phyloP scores from a whole-genome alignment of 1,284 basidiomycete genomes.

The Chalciporus sp. region DNA sequence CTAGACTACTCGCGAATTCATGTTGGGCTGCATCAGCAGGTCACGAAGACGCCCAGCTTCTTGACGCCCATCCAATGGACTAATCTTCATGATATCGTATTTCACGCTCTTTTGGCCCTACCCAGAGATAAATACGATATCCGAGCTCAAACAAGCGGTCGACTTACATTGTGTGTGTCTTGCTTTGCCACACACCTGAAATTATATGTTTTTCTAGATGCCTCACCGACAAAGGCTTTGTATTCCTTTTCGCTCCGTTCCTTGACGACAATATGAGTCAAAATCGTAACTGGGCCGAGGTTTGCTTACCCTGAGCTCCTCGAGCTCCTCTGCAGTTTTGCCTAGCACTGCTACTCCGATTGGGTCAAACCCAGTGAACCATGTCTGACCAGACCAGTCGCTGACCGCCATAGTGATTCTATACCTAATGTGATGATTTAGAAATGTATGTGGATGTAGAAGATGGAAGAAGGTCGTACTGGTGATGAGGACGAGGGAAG shows the following conservation, averaged over 20 bases:
- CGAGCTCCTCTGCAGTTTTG: slow-evolving; percentile 80
- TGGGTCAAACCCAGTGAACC: slow-evolving; percentile 97
- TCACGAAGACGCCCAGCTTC: slow-evolving; percentile 68
- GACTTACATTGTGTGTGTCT: slow-evolving; percentile 81
- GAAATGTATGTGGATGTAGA: neutral
- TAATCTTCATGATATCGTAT: slow-evolving; percentile 77
- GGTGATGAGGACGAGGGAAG: slow-evolving; percentile 76
- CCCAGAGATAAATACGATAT: slow-evolving; percentile 6
- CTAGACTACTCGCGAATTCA: slow-evolving; percentile 34
- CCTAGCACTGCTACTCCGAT: slow-evolving; percentile 80
- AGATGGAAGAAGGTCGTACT: slow-evolving; percentile 52
- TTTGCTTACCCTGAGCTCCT: slow-evolving; percentile 59
- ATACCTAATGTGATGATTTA: slow-evolving; percentile 59
- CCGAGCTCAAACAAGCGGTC: neutral
- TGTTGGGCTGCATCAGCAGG: slow-evolving; percentile 42
- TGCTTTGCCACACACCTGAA: slow-evolving; percentile 89
- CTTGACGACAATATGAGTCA: slow-evolving; percentile 36
- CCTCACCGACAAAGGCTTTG: slow-evolving; percentile 63
- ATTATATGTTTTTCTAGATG: slow-evolving; percentile 75
- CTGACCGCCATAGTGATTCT: slow-evolving; percentile 87
- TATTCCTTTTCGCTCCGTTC: slow-evolving; percentile 69
- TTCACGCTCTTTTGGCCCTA: slow-evolving; percentile 80
- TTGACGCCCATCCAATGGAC: slow-evolving; percentile 67
- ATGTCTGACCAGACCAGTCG: slow-evolving; percentile 87
- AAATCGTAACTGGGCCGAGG: neutral